Evolutionary conservation across 2,329 filamentous ascomycete species (phyloP).

Genomic region (Sphaerostilbella broomeana): DNA sequence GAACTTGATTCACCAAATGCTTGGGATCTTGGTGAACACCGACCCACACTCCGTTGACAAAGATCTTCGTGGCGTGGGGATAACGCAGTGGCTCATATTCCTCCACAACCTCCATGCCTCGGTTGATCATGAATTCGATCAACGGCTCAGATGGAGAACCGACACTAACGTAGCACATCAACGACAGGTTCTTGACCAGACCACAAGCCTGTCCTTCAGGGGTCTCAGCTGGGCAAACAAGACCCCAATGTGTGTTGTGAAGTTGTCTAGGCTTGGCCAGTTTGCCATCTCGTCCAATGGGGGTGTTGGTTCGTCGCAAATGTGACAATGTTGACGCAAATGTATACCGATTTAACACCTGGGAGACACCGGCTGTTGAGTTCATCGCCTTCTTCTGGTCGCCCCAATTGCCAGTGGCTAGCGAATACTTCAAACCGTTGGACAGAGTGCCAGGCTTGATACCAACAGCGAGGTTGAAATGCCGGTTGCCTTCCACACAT

Average conservation of each 20-base stretch:
- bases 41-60: conserved; percentile 97
- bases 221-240: conserved; percentile 95
- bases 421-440: conserved; percentile 90
- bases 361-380: conserved; percentile 92
- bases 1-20: conserved; percentile 72
- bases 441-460: conserved; percentile 89
- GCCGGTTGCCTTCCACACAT: conserved; percentile 80
- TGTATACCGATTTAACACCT: conserved; percentile 96
- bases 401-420: conserved; percentile 98
- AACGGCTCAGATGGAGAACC: conserved; percentile 87
- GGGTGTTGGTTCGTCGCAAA: conserved; percentile 94
- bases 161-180: conserved; percentile 98
- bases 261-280: conserved; percentile 95
- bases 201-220: conserved; percentile 98
- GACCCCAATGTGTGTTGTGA: conserved; percentile 97
- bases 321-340: conserved; percentile 95
- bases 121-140: conserved; percentile 89
- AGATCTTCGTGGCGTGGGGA: conserved; percentile 93
- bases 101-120: conserved; percentile 93
- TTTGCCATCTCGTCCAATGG: conserved; percentile 95
- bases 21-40: conserved; percentile 88
- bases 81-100: conserved; percentile 84
- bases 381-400: conserved; percentile 98
- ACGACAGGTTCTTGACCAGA: conserved; percentile 91
- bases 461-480: conserved; percentile 85